Evolutionary conservation across 148 eudicot genomes (phyloP).

Genomic region (Rhododendron williamsianum): DNA sequence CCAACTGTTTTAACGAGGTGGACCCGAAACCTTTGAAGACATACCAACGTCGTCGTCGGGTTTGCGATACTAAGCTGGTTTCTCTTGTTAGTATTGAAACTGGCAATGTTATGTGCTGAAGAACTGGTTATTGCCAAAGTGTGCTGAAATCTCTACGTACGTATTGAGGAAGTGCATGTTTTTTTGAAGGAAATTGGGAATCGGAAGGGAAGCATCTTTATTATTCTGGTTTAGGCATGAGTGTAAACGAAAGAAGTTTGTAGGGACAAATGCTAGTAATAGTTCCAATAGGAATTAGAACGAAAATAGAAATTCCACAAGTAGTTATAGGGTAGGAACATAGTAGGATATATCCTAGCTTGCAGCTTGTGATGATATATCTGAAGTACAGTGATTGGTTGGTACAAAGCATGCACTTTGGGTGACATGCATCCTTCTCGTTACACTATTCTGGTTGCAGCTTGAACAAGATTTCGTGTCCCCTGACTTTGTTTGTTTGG

Average conservation of each 20-base stretch:
- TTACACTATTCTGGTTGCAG: too few species aligned
- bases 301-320: too few species aligned
- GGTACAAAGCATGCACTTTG: too few species aligned
- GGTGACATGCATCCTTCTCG: too few species aligned
- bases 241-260: background rate
- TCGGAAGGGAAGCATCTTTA: background rate
- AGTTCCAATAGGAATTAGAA: too few species aligned
- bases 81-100: background rate
- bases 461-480: too few species aligned
- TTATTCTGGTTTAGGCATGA: background rate
- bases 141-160: background rate
- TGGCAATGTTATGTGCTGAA: too few species aligned
- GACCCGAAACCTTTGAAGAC: constrained; percentile 10
- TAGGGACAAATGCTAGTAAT: too few species aligned
- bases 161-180: background rate
- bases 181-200: background rate
- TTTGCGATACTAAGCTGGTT: background rate
- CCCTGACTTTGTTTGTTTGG: background rate
- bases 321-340: background rate
- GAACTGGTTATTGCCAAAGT: background rate
- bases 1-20: background rate
- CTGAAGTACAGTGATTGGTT: too few species aligned
- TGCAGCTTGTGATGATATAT: too few species aligned
- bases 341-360: too few species aligned
- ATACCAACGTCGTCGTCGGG: background rate